Evolutionary conservation across 2,329 filamentous ascomycete genomes (phyloP).

Genomic region (Aspergillus fijiensis): DNA sequence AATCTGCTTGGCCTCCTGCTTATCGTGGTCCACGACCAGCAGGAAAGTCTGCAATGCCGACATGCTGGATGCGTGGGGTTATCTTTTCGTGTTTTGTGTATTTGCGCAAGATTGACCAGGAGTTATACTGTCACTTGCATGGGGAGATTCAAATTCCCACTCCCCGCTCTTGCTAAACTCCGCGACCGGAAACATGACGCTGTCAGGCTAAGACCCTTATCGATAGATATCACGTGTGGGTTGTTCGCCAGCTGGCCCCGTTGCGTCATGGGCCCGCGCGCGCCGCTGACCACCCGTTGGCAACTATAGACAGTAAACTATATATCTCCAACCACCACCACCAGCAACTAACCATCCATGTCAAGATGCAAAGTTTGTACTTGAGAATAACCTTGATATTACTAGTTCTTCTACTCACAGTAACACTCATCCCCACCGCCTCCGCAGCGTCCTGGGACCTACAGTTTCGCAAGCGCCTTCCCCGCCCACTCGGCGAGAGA

Average conservation of each 20-base stretch:
- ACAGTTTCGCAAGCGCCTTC: conserved; percentile 22
- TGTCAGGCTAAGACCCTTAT: conserved; percentile 25
- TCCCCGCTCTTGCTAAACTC: conserved; percentile 12
- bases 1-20: conserved; percentile 46
- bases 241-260: neutral
- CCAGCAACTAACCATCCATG: neutral
- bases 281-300: no score
- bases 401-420: conserved; percentile 1
- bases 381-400: neutral
- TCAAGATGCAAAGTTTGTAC: conserved; percentile 12
- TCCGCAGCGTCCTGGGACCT: conserved; percentile 13
- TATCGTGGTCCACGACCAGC: conserved; percentile 49
- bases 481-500: conserved; percentile 16
- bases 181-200: conserved; percentile 19
- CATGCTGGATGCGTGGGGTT: conserved; percentile 30
- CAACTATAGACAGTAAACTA: neutral
- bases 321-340: neutral
- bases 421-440: conserved; percentile 14
- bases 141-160: neutral
- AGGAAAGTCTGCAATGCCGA: conserved; percentile 51
- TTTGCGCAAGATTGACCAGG: no score
- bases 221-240: conserved; percentile 24
- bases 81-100: no score
- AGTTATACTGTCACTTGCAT: no score
- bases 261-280: conserved; percentile 24